These are phyloP conservation scores for Parascedosporium putredinis DNA, from an alignment of 2,329 filamentous ascomycete genomes.

Conservation along the genomic window DNA sequence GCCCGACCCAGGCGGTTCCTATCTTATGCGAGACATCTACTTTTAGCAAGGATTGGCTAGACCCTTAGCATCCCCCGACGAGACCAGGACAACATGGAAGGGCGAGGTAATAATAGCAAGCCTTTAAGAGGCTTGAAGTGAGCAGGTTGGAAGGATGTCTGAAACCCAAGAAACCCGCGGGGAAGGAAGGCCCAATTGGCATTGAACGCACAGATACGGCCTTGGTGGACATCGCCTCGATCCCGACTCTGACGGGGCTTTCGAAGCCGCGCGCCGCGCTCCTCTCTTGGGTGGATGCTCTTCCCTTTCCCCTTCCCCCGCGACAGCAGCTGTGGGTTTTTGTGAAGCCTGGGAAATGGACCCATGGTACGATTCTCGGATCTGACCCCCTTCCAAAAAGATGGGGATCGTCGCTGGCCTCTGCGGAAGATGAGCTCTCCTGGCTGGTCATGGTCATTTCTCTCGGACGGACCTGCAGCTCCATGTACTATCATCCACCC, in stretches of 20 bases:
- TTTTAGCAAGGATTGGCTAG: background rate
- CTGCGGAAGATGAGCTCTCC: background rate
- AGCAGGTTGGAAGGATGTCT: background rate
- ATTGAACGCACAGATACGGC: too few species aligned
- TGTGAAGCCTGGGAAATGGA: background rate
- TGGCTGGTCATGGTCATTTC: too few species aligned
- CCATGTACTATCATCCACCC: background rate
- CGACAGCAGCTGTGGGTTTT: background rate
- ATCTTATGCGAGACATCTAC: background rate
- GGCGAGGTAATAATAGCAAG: background rate
- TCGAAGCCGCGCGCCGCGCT: too few species aligned
- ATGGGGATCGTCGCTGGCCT: background rate
- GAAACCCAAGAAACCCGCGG: slow-evolving; percentile 5
- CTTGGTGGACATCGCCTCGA: too few species aligned
- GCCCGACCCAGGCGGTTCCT: slow-evolving; percentile 1
- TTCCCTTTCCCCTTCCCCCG: too few species aligned
- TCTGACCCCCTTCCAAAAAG: background rate
- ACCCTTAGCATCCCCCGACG: background rate
- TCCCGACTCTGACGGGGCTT: too few species aligned
- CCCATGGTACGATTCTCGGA: slow-evolving; percentile 4
- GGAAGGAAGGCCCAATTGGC: too few species aligned
- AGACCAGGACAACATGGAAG: background rate
- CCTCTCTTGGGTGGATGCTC: too few species aligned
- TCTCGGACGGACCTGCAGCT: too few species aligned
- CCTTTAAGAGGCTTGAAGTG: background rate